These are phyloP conservation scores for Zygotorulaspora chibaensis DNA, from an alignment of 805 yeast species.

Conservation along the genomic window DNA sequence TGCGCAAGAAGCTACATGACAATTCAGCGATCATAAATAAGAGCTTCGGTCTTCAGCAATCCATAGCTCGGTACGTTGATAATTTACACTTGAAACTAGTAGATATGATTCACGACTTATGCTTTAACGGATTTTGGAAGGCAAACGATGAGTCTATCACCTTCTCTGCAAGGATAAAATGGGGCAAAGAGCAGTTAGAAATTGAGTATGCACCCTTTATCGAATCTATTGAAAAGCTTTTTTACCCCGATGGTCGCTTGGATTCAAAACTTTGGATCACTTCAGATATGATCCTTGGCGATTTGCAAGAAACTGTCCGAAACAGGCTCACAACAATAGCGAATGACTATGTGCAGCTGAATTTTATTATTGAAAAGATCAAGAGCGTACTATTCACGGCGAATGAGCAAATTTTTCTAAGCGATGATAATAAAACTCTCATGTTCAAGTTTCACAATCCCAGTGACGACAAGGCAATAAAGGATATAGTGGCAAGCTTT, in stretches of 20 bases:
- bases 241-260: slow-evolving; percentile 17
- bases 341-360: slow-evolving; percentile 17
- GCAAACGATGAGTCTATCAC: slow-evolving; percentile 12
- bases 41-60: slow-evolving; percentile 28
- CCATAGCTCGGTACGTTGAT: slow-evolving; percentile 26
- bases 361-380: slow-evolving; percentile 10
- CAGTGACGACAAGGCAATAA: slow-evolving; percentile 1
- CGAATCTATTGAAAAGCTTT: slow-evolving; percentile 15
- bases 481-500: slow-evolving; percentile 10
- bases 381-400: slow-evolving; percentile 21
- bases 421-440: slow-evolving; percentile 1
- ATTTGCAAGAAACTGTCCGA: slow-evolving; percentile 22
- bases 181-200: slow-evolving; percentile 12
- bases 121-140: slow-evolving; percentile 26
- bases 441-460: neutral
- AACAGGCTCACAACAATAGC: slow-evolving; percentile 13
- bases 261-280: slow-evolving; percentile 28
- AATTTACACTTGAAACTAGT: slow-evolving; percentile 26
- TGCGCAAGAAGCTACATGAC: slow-evolving; percentile 24
- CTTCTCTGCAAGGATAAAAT: slow-evolving; percentile 9
- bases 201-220: slow-evolving; percentile 21
- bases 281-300: slow-evolving; percentile 21
- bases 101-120: slow-evolving; percentile 14
- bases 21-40: slow-evolving; percentile 17
- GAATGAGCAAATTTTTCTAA: slow-evolving; percentile 8